These are phyloP conservation scores for Chytriomyces sp. DNA, from an alignment of 192 early-diverging fungal species.

Conservation along the genomic window DNA sequence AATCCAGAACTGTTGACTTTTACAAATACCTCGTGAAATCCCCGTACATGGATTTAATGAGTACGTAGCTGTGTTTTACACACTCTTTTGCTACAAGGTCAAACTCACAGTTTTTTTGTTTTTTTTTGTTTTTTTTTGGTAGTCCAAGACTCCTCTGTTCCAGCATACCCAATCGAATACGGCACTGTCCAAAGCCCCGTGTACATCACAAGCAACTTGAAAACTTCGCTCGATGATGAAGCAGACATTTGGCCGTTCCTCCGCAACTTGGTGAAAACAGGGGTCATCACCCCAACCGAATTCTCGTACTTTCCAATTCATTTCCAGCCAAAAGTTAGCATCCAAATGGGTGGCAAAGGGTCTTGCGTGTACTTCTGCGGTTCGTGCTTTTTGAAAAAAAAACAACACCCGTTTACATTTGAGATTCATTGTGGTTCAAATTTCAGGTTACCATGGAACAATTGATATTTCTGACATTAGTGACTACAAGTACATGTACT, in stretches of 20 bases:
- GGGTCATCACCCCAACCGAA: constrained; percentile 36
- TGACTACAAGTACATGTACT: constrained; percentile 30
- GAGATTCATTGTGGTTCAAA: neutral
- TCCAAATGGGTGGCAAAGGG: neutral
- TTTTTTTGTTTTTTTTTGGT: too few species aligned
- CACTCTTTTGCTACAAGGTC: too few species aligned
- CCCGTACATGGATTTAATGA: neutral
- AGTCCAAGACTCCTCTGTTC: too few species aligned
- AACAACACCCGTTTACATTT: neutral
- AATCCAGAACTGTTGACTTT: constrained; percentile 14
- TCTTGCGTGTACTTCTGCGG: neutral
- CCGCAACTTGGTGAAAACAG: constrained; percentile 7
- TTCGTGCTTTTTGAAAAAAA: constrained; percentile 29
- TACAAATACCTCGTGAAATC: constrained; percentile 13
- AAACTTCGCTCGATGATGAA: neutral
- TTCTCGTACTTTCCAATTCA: constrained; percentile 46
- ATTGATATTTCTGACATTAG: constrained; percentile 5
- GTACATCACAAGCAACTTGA: too few species aligned
- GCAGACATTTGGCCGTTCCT: neutral
- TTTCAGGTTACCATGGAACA: constrained; percentile 34
- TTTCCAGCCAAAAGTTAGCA: constrained; percentile 31
- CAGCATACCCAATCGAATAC: too few species aligned
- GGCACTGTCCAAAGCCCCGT: too few species aligned
- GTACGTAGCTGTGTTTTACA: neutral
- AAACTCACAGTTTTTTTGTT: too few species aligned